Evolutionary conservation across 140 eudicot genomes (phyloP), one percentile per base, ranked within the genome.

Genomic region (Ambrosia hybrid): DNA sequence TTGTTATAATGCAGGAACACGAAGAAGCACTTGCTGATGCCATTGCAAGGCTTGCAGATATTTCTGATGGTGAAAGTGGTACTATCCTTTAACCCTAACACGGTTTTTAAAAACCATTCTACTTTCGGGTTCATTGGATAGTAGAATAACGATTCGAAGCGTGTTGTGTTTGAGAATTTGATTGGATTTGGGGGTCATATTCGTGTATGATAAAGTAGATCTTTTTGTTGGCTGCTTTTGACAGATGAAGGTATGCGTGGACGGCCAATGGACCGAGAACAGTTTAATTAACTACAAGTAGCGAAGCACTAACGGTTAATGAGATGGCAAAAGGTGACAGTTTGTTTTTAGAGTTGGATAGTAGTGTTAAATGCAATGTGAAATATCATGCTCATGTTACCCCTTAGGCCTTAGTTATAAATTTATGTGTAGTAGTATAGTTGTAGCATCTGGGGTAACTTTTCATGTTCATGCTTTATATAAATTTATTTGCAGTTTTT

Each of bases 41-140:
- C 11, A 81, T 90, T 83, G 87, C 97, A 65, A 81, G 78, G 74
- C 84, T 90, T 15, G 91, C 83, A 68, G 86, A 87, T 63, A 80
- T 86, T 4, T 90, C 95, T 67, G 97, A 87, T 79, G 95, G 89
- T 68, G 96, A 90, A 76, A 87, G 94, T 59, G 94, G 94, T 87
- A 85, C 48, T 55, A 41, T 68, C 56, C n/a, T 63, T 33, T 60
- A 48, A 69, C 37, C 61, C 30, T 49, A 48, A 5, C 26, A 3
- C 13, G 4, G n/a, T 37, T 53, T 21, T 53, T 7, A 61, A 11
- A 36, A 61, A 33, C 52, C 56, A 8, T 39, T 9, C 49, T 67
- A n/a, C 26, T 57, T 56, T 71, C 12, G 43, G 56, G 43, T 71
- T 71, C 64, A 70, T 36, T n/a, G 13, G 68, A 37, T 38, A 3